Conservation (phyloP, 495 filamentous ascomycete species). For the Aspergillus carlsbadensis region DNA sequence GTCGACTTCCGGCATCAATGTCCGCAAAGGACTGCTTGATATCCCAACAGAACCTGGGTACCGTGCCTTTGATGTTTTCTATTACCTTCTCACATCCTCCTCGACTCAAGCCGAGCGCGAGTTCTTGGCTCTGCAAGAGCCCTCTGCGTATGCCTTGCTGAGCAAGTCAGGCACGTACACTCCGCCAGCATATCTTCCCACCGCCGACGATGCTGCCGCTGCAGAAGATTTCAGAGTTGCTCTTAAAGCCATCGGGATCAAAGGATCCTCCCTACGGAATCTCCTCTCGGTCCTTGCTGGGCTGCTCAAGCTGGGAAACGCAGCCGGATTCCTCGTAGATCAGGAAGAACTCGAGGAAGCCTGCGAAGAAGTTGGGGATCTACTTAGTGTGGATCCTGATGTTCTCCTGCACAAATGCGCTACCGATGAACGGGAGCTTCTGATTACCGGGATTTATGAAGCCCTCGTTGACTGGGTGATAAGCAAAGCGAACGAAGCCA, state of each 20-base stretch:
- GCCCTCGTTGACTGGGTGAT: conserved; percentile 95
- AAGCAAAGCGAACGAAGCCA: conserved; percentile 83
- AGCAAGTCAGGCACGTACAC: conserved; percentile 79
- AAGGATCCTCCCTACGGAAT: conserved; percentile 73
- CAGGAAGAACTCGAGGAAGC: conserved; percentile 80
- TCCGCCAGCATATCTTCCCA: conserved; percentile 87
- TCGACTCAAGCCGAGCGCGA: conserved; percentile 90
- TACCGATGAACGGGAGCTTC: conserved; percentile 75
- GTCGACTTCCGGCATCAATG: conserved; percentile 86
- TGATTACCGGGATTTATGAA: conserved; percentile 89
- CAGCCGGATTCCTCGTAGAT: conserved; percentile 80
- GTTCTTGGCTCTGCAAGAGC: conserved; percentile 80
- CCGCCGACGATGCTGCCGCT: conserved; percentile 87
- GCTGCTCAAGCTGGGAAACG: conserved; percentile 87
- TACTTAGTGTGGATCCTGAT: conserved; percentile 85
- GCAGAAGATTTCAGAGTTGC: conserved; percentile 88
- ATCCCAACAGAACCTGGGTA: conserved; percentile 78
- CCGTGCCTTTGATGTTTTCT: conserved; percentile 97
- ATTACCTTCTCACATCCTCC: conserved; percentile 87
- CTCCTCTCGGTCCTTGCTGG: conserved; percentile 83
- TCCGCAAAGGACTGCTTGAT: conserved; percentile 73
- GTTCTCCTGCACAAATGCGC: conserved; percentile 74
- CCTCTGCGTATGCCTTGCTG: conserved; percentile 74
- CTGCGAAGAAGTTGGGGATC: conserved; percentile 84
- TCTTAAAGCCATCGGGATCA: conserved; percentile 88